These are phyloP conservation scores for Tricholoma hemisulphureum DNA, from an alignment of 768 basidiomycete genomes.

Conservation along the genomic window DNA sequence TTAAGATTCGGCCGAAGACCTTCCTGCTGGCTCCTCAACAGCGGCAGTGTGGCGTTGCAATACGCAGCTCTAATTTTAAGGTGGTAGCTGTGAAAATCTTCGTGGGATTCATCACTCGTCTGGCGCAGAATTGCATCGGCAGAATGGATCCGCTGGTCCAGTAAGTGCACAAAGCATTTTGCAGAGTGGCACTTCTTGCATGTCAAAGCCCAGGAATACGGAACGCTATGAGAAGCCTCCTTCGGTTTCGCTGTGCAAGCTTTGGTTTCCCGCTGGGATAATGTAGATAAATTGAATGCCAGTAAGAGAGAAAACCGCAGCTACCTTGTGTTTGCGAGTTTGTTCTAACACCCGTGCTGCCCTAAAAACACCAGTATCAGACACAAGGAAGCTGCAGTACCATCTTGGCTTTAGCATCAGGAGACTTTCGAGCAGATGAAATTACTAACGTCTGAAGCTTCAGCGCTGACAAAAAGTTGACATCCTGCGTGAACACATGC, in stretches of 20 bases:
- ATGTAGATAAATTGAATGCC: not conserved
- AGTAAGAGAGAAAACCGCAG: not conserved
- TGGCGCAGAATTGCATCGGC: slow-evolving; percentile 34
- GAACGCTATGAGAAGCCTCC: slow-evolving; percentile 19
- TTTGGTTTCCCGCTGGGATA: slow-evolving; percentile 8
- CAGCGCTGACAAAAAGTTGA: not conserved
- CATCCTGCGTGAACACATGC: not conserved
- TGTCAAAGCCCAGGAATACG: slow-evolving; percentile 21
- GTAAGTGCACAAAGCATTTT: slow-evolving; percentile 39
- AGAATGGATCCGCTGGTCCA: slow-evolving; percentile 37
- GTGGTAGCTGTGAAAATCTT: slow-evolving; percentile 35
- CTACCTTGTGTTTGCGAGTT: slow-evolving; percentile 14
- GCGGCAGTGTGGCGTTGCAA: slow-evolving; percentile 4
- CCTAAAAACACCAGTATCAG: slow-evolving; percentile 20
- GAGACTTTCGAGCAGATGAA: not conserved
- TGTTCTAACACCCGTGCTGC: slow-evolving; percentile 30
- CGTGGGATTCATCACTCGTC: slow-evolving; percentile 24
- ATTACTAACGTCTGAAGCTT: slow-evolving; percentile 5
- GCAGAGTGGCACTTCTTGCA: slow-evolving; percentile 43
- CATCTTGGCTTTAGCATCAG: not conserved
- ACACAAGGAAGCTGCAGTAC: not conserved
- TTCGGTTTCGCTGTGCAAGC: slow-evolving; percentile 9
- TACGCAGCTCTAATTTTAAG: slow-evolving; percentile 17
- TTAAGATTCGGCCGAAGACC: slow-evolving; percentile 34
- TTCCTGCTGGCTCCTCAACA: slow-evolving; percentile 23